Conservation (phyloP, 768 basidiomycete species). For the Termitomyces sp. region DNA sequence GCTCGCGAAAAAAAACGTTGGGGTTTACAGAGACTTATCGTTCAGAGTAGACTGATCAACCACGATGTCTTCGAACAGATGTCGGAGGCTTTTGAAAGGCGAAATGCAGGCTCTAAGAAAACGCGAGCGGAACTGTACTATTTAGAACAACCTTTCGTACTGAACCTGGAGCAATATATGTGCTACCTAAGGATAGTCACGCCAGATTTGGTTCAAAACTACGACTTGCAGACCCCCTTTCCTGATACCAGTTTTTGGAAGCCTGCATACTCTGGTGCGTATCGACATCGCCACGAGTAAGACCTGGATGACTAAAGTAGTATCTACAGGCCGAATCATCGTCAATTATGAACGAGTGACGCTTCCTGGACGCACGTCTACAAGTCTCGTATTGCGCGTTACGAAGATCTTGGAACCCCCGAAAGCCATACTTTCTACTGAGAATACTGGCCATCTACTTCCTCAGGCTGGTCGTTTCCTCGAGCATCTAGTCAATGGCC, state of each 20-base stretch:
- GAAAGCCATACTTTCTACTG: neutral
- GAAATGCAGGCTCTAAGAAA: neutral
- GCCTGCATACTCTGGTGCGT: constrained; percentile 1
- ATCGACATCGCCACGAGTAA: too few relatives aligned
- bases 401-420: neutral
- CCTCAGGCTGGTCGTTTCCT: neutral
- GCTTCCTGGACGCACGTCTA: neutral
- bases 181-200: constrained; percentile 1
- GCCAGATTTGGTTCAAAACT: neutral
- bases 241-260: neutral
- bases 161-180: neutral
- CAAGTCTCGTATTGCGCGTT: neutral
- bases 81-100: neutral
- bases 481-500: neutral
- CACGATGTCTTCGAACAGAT: neutral
- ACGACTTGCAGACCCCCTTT: neutral
- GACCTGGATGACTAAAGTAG: neutral
- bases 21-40: neutral
- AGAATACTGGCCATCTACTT: neutral
- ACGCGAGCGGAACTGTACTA: neutral
- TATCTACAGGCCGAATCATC: neutral
- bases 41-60: neutral
- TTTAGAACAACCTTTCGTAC: constrained; percentile 2
- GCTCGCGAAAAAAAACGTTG: neutral
- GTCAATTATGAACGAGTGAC: neutral